These are phyloP conservation scores for Blastobotrys parvus DNA, from an alignment of 805 yeast genomes.

Conservation along the genomic window DNA sequence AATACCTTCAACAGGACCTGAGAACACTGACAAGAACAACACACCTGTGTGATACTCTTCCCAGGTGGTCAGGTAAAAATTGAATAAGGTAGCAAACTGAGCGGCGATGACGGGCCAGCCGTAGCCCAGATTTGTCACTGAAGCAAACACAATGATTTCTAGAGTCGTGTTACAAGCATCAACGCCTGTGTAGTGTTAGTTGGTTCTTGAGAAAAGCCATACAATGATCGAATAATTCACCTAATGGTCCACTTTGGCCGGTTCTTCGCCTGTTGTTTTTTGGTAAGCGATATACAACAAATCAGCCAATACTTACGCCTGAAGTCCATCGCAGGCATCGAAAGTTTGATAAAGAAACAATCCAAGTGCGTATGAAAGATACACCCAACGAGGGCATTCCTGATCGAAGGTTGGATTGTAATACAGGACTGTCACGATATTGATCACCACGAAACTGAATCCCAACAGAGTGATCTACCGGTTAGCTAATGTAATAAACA, in stretches of 20 bases:
- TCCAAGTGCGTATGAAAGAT: constrained; percentile 69
- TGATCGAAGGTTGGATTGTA: constrained; percentile 60
- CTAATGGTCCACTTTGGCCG: constrained; percentile 90
- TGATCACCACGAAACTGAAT: constrained; percentile 56
- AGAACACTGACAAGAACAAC: constrained; percentile 63
- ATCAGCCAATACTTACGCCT: too few species aligned
- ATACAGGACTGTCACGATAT: constrained; percentile 56
- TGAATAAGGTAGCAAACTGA: constrained; percentile 31
- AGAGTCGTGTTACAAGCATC: constrained; percentile 64
- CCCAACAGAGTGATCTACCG: constrained; percentile 76
- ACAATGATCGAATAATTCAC: constrained; percentile 90
- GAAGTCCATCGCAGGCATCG: constrained; percentile 94
- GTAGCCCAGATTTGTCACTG: constrained; percentile 62
- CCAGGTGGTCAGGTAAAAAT: constrained; percentile 89
- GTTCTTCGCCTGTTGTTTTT: too few species aligned
- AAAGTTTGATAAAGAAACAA: constrained; percentile 88
- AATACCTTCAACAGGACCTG: constrained; percentile 96
- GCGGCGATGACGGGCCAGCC: constrained; percentile 41
- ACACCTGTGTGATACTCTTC: constrained; percentile 90
- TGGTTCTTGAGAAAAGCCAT: too few species aligned
- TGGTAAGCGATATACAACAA: too few species aligned
- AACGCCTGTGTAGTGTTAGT: too few species aligned
- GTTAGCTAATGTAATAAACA: constrained; percentile 31
- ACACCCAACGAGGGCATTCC: constrained; percentile 67
- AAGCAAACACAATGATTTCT: constrained; percentile 58